Evolutionary conservation across 2,329 filamentous ascomycete genomes (phyloP), one percentile per base, ranked within the genome.

Genomic region (Gaeumannomyces tritici): DNA sequence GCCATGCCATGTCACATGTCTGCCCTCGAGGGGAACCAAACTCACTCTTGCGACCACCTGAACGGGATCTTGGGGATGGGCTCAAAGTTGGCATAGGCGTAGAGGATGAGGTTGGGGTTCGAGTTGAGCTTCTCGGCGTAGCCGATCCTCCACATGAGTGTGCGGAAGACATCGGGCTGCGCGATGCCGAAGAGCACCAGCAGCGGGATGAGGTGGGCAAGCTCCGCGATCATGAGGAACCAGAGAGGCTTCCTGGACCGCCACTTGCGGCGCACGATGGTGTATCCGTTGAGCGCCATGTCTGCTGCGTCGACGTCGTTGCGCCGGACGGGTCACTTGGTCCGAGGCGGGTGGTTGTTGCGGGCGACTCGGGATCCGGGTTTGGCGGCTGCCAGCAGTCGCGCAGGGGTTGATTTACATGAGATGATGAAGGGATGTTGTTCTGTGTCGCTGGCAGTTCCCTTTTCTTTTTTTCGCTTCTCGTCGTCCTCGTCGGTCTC

Each of bases 41-140:
- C 89, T 77, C 73, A 93, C 89, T 82, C 83, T 70, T 79, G 75
- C 64, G 87, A 89, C 90, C 90, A 93, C 18, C 92, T 82, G 62
- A 92, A 76, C 1, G 90, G 88, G 12, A 84, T 77, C 42, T 78
- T 78, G 0, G 86, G 85, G 18, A 87, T 75, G 0, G 86, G 80
- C 62, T 79, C 74, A 71, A 90, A 83, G 70, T 93, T 93, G 61
- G 89, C 88, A 70, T 88, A 87, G 42, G 87, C 87, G 73, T 90
- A 92, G 42, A 91, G 74, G 24, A 90, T 77, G 69, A 87, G 83
- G 64, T 77, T 81, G 18, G 90, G 89, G 67, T 85, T 86, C 65
- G 88, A 91, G 75, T 93, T 93, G 79, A 89, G 89, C 64, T 84
- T 83, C 71, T 89, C 79, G 62, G 87, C 80, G 64, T 79, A 85